Conservation (phyloP, 2,329 filamentous ascomycete genomes). For the Coniochaeta sp. region DNA sequence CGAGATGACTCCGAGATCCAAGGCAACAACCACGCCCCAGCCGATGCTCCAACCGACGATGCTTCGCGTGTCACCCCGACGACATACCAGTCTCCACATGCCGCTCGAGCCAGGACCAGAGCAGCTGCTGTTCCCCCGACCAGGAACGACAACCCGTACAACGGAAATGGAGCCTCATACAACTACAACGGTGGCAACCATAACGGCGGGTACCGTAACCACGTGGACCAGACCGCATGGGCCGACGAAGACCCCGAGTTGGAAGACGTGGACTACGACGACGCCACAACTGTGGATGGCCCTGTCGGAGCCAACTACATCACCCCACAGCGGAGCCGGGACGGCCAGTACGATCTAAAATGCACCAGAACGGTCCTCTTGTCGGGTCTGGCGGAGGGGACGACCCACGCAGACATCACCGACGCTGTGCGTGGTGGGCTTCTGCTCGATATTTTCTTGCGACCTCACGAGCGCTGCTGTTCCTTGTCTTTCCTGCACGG, state of each 20-base stretch:
- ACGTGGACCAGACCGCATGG: constrained; percentile 9
- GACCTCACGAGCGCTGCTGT: constrained; percentile 49
- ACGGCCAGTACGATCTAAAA: constrained; percentile 24
- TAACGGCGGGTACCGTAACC: constrained; percentile 3
- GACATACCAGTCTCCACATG: constrained; percentile 8
- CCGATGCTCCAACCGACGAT: constrained; percentile 3
- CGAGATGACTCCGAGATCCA: constrained; percentile 19
- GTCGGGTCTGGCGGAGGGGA: constrained; percentile 51
- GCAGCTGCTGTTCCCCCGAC: neutral
- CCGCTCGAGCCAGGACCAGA: neutral
- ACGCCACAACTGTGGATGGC: constrained; percentile 8
- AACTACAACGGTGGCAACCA: constrained; percentile 5
- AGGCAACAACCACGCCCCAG: constrained; percentile 2
- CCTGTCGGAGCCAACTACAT: constrained; percentile 10
- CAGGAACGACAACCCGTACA: neutral
- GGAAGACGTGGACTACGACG: constrained; percentile 9
- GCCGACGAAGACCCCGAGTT: constrained; percentile 12
- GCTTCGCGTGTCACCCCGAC: neutral
- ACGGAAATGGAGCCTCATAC: neutral
- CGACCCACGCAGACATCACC: constrained; percentile 59
- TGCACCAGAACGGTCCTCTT: constrained; percentile 54
- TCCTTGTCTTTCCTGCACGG: constrained; percentile 64
- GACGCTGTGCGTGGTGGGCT: constrained; percentile 61
- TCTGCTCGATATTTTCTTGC: constrained; percentile 61
- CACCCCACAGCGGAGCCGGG: constrained; percentile 10